Base-by-base conservation (phyloP, 2,329 filamentous ascomycete genomes). In the Epicoccum sorghinum region DNA sequence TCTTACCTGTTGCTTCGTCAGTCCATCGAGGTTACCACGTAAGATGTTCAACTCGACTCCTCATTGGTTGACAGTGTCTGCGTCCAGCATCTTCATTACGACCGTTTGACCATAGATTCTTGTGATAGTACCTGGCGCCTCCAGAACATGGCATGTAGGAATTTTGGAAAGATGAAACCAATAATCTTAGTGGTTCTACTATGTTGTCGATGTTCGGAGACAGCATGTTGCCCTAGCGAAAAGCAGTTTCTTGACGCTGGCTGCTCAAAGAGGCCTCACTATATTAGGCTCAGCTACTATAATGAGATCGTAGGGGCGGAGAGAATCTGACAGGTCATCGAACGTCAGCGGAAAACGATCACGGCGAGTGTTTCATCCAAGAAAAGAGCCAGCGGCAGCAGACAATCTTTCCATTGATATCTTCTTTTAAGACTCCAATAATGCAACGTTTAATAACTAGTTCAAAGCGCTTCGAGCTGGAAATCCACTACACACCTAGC, bases 391-490 rank as follows among this genome's bases (percentile, higher is more conserved):
- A 18, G 18, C 18, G 18, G 18, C 18, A 18, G 18, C 18, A 27
- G 35, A 54, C 6, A 14, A 35, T 33, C 23, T 53, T 18, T 45
- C 32, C 12, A 32, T 49, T 54, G 41, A 54, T 52, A 48, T 58
- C 57, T 42, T 32, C 49, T 54, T 58, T 55, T 50, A 30, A 37
- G 51, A 61, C 59, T 60, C 57, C 59, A 48, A 48, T 49, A 60
- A 61, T 61, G 59, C 59, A 61, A 55, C 44, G 18, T 41, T 46
- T 25, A 42, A 25, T 30, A 35, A 47, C 32, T 9, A 24, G 27
- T 36, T 13, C 38, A 12, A 30, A 47, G n/a, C 10, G 18, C 22
- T 32, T 36, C 27, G 24, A 25, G 23, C 13, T 23, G 18, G 18
- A 24, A 18, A 10, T 10, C 10, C 24, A 23, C 14, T 30, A 30